These are phyloP conservation scores for Trypanosomatidae sp. DNA, from an alignment of 208 protist species.

Conservation along the genomic window DNA sequence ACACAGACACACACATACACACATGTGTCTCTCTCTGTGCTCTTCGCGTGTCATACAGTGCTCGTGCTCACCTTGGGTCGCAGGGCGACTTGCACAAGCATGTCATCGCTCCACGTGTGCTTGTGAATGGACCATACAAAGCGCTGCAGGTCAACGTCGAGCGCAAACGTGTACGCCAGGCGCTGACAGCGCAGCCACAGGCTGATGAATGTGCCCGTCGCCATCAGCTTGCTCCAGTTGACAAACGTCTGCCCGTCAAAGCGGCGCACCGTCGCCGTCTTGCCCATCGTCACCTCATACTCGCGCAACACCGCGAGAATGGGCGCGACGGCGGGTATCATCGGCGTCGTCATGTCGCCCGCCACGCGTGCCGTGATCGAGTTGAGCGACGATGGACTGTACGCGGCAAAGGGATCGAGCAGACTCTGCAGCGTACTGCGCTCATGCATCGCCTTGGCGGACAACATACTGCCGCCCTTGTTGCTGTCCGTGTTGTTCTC, in stretches of 20 bases:
- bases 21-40: not conserved
- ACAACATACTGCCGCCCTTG: conserved; percentile 20
- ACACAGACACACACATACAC: not conserved
- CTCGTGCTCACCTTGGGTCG: no score
- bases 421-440: conserved; percentile 25
- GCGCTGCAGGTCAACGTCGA: conserved; percentile 23
- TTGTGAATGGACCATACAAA: conserved; percentile 30
- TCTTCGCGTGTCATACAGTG: no score
- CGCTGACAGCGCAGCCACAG: conserved; percentile 54
- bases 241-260: conserved; percentile 28
- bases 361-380: conserved; percentile 23
- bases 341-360: conserved; percentile 37
- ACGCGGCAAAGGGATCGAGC: conserved; percentile 56
- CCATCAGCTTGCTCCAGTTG: conserved; percentile 47
- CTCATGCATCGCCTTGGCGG: conserved; percentile 10
- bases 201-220: conserved; percentile 22
- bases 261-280: conserved; percentile 12
- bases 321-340: conserved; percentile 41
- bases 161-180: conserved; percentile 24
- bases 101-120: conserved; percentile 27
- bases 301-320: conserved; percentile 37
- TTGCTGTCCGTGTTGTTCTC: no score
- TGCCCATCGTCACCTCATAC: conserved; percentile 21
- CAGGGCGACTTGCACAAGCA: conserved; percentile 13
- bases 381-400: conserved; percentile 44